These are phyloP conservation scores for Stagonosporopsis rhizophila DNA, from an alignment of 2,329 filamentous ascomycete species.

Conservation along the genomic window DNA sequence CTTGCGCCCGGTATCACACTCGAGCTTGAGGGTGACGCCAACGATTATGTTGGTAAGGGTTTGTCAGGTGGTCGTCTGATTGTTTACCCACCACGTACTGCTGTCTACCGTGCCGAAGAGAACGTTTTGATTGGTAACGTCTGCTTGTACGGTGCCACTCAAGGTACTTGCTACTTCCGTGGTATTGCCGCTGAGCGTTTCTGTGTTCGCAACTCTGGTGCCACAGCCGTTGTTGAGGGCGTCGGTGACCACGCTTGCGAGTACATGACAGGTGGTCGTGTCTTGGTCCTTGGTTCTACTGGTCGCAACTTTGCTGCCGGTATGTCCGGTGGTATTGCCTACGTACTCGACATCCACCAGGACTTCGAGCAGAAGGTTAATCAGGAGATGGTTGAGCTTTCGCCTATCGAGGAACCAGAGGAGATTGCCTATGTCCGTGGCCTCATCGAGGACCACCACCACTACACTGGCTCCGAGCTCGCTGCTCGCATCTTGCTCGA, in stretches of 20 bases:
- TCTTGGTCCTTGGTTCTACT: conserved; percentile 85
- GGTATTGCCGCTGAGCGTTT: conserved; percentile 96
- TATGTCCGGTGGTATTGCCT: conserved; percentile 98
- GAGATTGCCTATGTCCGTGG: conserved; percentile 92
- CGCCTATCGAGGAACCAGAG: conserved; percentile 79
- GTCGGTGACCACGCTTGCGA: conserved; percentile 96
- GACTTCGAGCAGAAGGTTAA: conserved; percentile 96
- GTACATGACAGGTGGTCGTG: conserved; percentile 97
- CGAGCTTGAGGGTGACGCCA: conserved; percentile 93
- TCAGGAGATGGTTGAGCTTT: conserved; percentile 95
- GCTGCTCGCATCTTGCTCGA: conserved; percentile 93
- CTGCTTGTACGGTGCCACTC: conserved; percentile 92
- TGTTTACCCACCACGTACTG: conserved; percentile 87
- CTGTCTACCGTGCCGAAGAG: conserved; percentile 95
- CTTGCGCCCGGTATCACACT: conserved; percentile 91
- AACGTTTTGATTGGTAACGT: conserved; percentile 94
- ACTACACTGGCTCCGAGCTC: conserved; percentile 95
- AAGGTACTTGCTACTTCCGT: conserved; percentile 93
- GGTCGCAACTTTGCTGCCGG: conserved; percentile 97
- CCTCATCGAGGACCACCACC: conserved; percentile 94
- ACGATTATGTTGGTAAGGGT: conserved; percentile 97
- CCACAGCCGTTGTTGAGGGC: conserved; percentile 94
- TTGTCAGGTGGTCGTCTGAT: conserved; percentile 92
- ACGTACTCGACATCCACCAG: conserved; percentile 86
- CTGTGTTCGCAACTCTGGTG: conserved; percentile 94